phyloP scores from a whole-genome alignment of 2,329 filamentous ascomycete genomes.

The Aspergillus oerlinghausenensis region DNA sequence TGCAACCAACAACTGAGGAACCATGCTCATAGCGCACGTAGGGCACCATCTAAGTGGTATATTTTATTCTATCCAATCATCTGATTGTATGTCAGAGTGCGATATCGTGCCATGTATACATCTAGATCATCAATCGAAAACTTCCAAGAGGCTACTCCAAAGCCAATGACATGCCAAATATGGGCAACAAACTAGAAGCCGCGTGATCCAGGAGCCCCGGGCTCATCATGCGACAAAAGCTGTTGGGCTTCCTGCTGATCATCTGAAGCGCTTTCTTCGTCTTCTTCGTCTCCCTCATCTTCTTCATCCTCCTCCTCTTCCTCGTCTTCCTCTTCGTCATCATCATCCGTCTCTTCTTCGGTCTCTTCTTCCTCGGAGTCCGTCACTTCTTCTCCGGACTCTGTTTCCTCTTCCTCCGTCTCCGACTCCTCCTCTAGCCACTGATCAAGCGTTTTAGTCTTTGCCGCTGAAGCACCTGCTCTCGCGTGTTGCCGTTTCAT shows the following conservation, averaged over 20 bases:
- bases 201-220: background rate
- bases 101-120: background rate
- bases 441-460: constrained; percentile 81
- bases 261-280: constrained; percentile 42
- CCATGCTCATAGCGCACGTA: background rate
- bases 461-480: constrained; percentile 32
- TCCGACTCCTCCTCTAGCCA: constrained; percentile 66
- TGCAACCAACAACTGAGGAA: background rate
- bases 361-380: constrained; percentile 50
- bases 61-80: background rate
- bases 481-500: constrained; percentile 9
- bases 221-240: constrained; percentile 7
- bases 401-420: constrained; percentile 49
- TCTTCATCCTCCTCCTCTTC: constrained; percentile 40
- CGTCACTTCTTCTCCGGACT: constrained; percentile 49
- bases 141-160: background rate
- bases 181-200: background rate
- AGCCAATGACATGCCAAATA: background rate
- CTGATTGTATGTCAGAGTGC: background rate
- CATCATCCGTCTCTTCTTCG: constrained; percentile 43
- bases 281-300: constrained; percentile 42
- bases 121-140: background rate
- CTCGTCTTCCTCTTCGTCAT: constrained; percentile 45
- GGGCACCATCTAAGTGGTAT: background rate
- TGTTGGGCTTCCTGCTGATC: constrained; percentile 38